A percentile compares a stretch with the other conserved stretches of the same genome.
Conservation (phyloP, 441 rosid genomes). For the Brassica balearica region DNA sequence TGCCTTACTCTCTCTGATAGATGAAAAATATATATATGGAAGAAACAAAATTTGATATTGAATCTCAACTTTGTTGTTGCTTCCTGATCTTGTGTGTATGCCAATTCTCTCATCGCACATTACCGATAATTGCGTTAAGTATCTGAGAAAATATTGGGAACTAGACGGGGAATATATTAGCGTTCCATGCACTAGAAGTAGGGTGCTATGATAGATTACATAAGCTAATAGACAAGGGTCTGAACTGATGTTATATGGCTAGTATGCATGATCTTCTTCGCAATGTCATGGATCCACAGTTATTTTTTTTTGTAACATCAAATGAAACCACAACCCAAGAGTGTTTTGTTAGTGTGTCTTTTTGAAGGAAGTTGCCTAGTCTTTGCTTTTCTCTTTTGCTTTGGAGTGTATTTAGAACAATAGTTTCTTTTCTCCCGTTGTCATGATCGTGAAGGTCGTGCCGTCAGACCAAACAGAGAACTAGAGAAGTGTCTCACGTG, state of each 20-base stretch:
- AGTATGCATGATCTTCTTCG: too few species aligned
- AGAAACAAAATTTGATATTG: neutral
- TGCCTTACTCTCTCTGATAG: conserved; percentile 25
- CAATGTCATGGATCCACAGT: too few species aligned
- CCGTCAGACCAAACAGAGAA: neutral
- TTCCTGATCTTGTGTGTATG: conserved; percentile 20
- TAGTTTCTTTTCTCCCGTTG: too few species aligned
- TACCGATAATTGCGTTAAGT: neutral
- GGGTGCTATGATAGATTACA: too few species aligned
- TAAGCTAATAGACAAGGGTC: too few species aligned
- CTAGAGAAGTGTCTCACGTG: neutral
- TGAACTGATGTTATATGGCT: too few species aligned
- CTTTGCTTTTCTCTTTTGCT: too few species aligned
- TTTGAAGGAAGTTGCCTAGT: too few species aligned
- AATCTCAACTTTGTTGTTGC: neutral
- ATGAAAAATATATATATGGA: conserved; percentile 29
- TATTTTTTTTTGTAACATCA: neutral
- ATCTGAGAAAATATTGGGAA: neutral
- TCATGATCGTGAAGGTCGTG: neutral
- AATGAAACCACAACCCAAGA: neutral
- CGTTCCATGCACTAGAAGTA: too few species aligned
- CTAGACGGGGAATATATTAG: too few species aligned
- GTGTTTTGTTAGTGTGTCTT: too few species aligned
- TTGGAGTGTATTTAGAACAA: too few species aligned
- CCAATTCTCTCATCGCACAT: conserved; percentile 10